Base-by-base conservation (phyloP, 352 stramenopile species). In the Phytophthora parvispora region DNA sequence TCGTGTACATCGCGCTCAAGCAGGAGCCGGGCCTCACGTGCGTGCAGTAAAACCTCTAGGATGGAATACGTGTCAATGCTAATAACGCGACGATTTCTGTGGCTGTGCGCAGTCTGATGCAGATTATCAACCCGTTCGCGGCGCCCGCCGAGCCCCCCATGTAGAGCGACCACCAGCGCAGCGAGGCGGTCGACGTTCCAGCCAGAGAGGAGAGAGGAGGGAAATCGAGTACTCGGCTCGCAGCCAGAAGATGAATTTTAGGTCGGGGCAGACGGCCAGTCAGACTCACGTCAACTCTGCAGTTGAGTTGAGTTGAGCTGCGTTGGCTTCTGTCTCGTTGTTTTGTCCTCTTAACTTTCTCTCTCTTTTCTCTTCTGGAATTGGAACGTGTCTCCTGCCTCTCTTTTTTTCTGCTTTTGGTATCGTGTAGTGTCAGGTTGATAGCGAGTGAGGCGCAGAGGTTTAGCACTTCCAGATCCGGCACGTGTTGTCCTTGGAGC, bases 401-500 rank as follows among this genome's bases (percentile, higher is more conserved):
- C 29, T 56, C 29, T 55, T 22, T 54, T 20, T 13, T 18, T 32
- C 47, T 48, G 40, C 32, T 48, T 38, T 4, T 24, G 7, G 36
- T 45, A 7, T n/a, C n/a, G n/a, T 42, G 4, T 38, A 31, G 54
- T 38, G 5, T 27, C 40, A 47, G 55, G 40, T 53, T 43, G 28
- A 42, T 29, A 22, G 25, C 42, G 45, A 22, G 31, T 42, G 34
- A 48, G 9, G 29, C n/a, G n/a, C 12, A n/a, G 10, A 51, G 67
- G 15, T 12, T 71, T 79, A 93, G 57, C 85, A 93, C 74, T 92
- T 92, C 83, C 86, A 92, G 73, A 93, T 95, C 61, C 86, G 81
- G 76, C 86, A 95, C 62, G 87, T 94, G 66, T 95, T 95, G 69
- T 94, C 85, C 75, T 95, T 95, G 28, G 86, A 95, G 59, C 83